phyloP scores from a whole-genome alignment of 805 yeast genomes.

The Wickerhamomyces silvicola region DNA sequence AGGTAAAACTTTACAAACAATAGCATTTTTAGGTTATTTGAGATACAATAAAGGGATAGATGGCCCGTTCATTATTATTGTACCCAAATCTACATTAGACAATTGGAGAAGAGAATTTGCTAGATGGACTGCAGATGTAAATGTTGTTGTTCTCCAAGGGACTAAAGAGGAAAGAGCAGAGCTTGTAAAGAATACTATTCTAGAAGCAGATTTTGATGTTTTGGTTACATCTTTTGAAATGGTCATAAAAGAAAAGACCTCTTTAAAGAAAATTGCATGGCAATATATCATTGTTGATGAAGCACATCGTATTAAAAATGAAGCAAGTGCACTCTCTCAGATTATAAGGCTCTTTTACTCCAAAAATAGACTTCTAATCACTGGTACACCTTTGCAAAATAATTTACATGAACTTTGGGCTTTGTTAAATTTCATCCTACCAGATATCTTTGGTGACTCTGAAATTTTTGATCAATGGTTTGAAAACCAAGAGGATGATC shows the following conservation, averaged over 20 bases:
- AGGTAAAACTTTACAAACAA: conserved; percentile 93
- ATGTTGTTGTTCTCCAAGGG: conserved; percentile 81
- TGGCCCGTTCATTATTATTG: conserved; percentile 89
- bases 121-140: conserved; percentile 94
- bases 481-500: conserved; percentile 51
- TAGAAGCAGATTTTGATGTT: conserved; percentile 81
- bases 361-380: conserved; percentile 74
- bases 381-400: conserved; percentile 95
- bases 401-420: conserved; percentile 97
- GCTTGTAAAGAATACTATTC: conserved; percentile 50
- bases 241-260: conserved; percentile 83
- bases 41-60: conserved; percentile 70
- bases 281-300: conserved; percentile 91
- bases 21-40: conserved; percentile 83
- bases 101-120: conserved; percentile 95
- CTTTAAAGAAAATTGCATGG: conserved; percentile 81
- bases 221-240: conserved; percentile 88
- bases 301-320: conserved; percentile 95
- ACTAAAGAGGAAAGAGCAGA: conserved; percentile 71
- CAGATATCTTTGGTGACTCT: conserved; percentile 92
- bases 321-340: conserved; percentile 86
- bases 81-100: conserved; percentile 92
- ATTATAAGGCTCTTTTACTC: conserved; percentile 87
- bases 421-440: conserved; percentile 76
- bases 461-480: conserved; percentile 92